Conservation (phyloP, 78 protist species). For the Speleostelium caveatum region DNA sequence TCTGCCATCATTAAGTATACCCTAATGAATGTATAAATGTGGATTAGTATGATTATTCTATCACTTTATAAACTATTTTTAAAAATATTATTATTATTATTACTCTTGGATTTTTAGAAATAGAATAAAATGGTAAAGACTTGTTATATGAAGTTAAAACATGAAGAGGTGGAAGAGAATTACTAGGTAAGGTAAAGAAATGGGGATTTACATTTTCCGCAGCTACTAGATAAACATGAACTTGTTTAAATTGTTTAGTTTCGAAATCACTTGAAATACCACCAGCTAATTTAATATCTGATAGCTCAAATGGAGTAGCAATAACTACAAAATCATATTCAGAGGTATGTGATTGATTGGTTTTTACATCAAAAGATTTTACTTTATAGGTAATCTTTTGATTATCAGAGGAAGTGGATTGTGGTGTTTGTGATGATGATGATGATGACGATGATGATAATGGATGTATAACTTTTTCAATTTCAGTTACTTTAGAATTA, state of each 20-base stretch:
- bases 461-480: background rate
- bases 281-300: background rate
- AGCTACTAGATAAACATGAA: slow-evolving; percentile 11
- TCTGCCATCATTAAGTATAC: slow-evolving; percentile 18
- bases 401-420: no score
- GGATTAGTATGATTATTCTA: no score
- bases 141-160: slow-evolving; percentile 14
- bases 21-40: slow-evolving; percentile 8
- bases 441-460: no score
- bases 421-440: no score
- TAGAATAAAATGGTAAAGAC: slow-evolving; percentile 20
- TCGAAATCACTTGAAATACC: background rate
- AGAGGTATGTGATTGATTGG: background rate
- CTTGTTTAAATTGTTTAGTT: background rate
- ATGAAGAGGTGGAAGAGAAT: background rate
- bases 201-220: slow-evolving; percentile 1
- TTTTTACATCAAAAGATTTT: no score
- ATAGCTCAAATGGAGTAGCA: slow-evolving; percentile 32
- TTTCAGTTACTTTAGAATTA: background rate
- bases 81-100: background rate
- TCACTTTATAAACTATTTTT: no score
- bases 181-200: background rate
- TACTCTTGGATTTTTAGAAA: slow-evolving; percentile 36
- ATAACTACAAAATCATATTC: slow-evolving; percentile 38
- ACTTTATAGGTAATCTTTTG: background rate